Evolutionary conservation across 257 asterid species (phyloP).

Genomic region (Eustoma russellianum): DNA sequence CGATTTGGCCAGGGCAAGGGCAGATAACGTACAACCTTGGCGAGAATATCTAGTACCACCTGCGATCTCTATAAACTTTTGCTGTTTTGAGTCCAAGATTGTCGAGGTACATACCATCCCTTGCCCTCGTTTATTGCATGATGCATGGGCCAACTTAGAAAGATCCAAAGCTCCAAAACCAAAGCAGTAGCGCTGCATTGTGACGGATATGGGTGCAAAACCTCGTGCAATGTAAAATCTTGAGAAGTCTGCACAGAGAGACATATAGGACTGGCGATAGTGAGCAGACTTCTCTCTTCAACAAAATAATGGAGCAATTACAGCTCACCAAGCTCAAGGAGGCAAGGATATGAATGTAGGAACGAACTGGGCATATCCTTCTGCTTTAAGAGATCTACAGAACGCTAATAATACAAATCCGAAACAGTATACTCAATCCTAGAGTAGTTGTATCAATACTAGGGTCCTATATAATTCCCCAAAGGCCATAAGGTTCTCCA

Average conservation of each 20-base stretch:
- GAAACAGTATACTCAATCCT: background rate
- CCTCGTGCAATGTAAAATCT: conserved; percentile 22
- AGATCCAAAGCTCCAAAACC: conserved; percentile 27
- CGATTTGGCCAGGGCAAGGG: conserved; percentile 31
- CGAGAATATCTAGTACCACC: conserved; percentile 16
- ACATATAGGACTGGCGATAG: conserved; percentile 8
- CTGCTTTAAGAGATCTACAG: too few relatives aligned
- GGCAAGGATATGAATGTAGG: background rate
- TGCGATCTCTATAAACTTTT: conserved; percentile 7
- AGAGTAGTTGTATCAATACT: background rate
- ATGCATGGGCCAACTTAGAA: conserved; percentile 23
- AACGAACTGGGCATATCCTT: background rate
- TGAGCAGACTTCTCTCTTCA: background rate
- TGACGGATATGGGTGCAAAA: conserved; percentile 33
- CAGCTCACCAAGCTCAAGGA: background rate
- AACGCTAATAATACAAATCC: background rate
- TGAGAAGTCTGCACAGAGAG: conserved; percentile 4
- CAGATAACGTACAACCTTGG: conserved; percentile 28
- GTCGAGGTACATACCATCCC: conserved; percentile 20
- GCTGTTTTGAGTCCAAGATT: conserved; percentile 18
- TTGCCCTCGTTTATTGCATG: conserved; percentile 16
- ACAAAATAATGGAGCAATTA: background rate
- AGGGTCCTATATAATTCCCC: background rate
- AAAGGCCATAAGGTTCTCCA: background rate
- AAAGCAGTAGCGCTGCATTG: conserved; percentile 31